Percentiles rank a stretch among this genome's conserved stretches.
These are phyloP conservation scores for Lactuca sativa DNA, from an alignment of 129 eudicot species.

Conservation along the genomic window DNA sequence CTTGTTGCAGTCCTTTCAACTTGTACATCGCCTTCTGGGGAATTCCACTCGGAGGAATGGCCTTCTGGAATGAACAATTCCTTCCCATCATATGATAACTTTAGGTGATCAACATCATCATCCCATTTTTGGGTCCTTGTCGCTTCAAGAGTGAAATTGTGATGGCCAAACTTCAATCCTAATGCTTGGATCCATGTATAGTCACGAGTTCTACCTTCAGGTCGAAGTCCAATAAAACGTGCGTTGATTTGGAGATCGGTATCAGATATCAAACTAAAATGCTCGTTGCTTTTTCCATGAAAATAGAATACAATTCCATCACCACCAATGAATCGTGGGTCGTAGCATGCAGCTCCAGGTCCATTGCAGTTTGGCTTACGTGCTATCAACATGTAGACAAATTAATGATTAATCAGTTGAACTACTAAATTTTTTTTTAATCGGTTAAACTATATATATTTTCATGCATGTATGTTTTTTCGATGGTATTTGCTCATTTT, in stretches of 20 bases:
- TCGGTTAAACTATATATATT: too few relatives aligned
- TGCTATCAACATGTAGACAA: constrained; percentile 23
- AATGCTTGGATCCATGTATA: constrained; percentile 67
- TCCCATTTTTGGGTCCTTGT: constrained; percentile 44
- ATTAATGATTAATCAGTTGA: not conserved
- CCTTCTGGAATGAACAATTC: constrained; percentile 37
- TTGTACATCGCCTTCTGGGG: constrained; percentile 34
- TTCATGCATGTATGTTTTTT: too few relatives aligned
- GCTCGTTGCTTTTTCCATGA: constrained; percentile 52
- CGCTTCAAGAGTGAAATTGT: constrained; percentile 53
- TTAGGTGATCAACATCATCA: constrained; percentile 41
- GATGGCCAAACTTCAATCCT: constrained; percentile 46
- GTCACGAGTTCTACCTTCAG: constrained; percentile 54
- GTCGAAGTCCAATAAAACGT: constrained; percentile 53
- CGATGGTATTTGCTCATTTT: too few relatives aligned
- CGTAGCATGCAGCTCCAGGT: constrained; percentile 58
- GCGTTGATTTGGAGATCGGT: constrained; percentile 54
- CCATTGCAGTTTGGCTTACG: constrained; percentile 63
- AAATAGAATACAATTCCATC: constrained; percentile 61
- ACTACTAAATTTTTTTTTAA: too few relatives aligned
- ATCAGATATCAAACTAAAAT: constrained; percentile 51
- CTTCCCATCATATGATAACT: constrained; percentile 34
- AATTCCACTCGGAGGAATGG: constrained; percentile 50
- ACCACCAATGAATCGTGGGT: constrained; percentile 65
- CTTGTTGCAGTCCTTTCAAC: constrained; percentile 53